Base-by-base conservation (phyloP, 495 filamentous ascomycete genomes). In the Podospora conica region DNA sequence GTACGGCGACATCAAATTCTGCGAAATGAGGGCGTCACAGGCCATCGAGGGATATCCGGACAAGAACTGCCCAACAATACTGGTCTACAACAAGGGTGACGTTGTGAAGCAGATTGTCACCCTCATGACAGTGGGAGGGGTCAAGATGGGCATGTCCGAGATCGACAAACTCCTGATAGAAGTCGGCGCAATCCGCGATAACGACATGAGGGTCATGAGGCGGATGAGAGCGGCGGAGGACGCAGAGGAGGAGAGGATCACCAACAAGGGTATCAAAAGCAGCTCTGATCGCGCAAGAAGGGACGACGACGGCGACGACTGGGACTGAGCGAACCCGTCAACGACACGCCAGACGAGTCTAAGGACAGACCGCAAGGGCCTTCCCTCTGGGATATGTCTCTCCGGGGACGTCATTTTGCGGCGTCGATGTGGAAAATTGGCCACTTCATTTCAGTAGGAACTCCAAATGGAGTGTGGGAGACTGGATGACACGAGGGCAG, bases 21-120 rank as follows among this genome's bases (percentile, higher is more conserved):
- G 93, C 75, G 92, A 99, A 78, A 98, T 99, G 56, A 83, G 87
- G 69, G 95, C 87, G 3, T 88, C 93, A 72, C 88, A 96, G 85
- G 96, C 95, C 65, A 97, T 99, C 71, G 95, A 98, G 78, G 90
- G 90, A 22, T 99, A 98, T 75, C 95, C 95, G 18, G 96, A 98
- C 73, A 83, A 84, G 61, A 98, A 97, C 72, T 96, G 92, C 58
- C 95, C 95, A 9, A 99, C 95, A 8, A 93, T 99, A 29, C 77
- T 99, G 64, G 85, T 96, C 0, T 99, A 98, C 73, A 87, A 87
- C 72, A 90, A 97, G 68, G 92, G 91, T 21, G 92, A 98, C 77
- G 96, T 99, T 61, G 84, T 86, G 71, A 91, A 84, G 76, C 94
- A 97, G 76, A 76, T 96, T 65, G 87, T 99, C 7, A 97, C 92